Percentiles rank a stretch among this genome's conserved stretches.
Conservation (phyloP, 2,329 filamentous ascomycete genomes). For the Thielaviopsis musarum region DNA sequence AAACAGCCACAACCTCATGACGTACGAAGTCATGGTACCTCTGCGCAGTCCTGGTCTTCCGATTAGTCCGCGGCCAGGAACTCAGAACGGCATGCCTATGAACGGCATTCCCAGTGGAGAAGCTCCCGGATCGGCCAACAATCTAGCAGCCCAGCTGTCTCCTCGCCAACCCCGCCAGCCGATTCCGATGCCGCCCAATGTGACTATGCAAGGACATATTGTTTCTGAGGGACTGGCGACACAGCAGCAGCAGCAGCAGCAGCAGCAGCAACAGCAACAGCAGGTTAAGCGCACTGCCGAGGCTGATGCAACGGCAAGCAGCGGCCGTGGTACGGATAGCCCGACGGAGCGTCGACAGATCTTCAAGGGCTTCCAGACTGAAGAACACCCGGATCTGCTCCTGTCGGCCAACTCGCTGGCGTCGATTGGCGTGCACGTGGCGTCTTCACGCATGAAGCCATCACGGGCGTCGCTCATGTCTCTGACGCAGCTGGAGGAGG, state of each 20-base stretch:
- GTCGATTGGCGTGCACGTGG: slow-evolving; percentile 70
- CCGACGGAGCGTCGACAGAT: slow-evolving; percentile 35
- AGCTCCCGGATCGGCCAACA: neutral
- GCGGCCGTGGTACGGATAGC: slow-evolving; percentile 18
- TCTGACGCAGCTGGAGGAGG: slow-evolving; percentile 67
- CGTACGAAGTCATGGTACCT: slow-evolving; percentile 20
- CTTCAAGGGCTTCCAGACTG: slow-evolving; percentile 62
- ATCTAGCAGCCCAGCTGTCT: slow-evolving; percentile 41
- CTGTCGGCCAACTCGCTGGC: slow-evolving; percentile 78
- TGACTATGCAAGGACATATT: slow-evolving; percentile 30
- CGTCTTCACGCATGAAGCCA: slow-evolving; percentile 87
- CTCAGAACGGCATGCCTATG: slow-evolving; percentile 47
- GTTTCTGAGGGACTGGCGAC: slow-evolving; percentile 22
- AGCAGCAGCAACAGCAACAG: too few relatives aligned
- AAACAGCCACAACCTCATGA: neutral
- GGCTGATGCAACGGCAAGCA: neutral
- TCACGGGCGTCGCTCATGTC: slow-evolving; percentile 73
- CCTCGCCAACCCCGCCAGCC: slow-evolving; percentile 59
- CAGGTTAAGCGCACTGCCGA: slow-evolving; percentile 15
- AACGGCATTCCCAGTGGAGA: slow-evolving; percentile 18
- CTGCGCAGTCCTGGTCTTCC: slow-evolving; percentile 45
- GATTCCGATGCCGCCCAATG: slow-evolving; percentile 54
- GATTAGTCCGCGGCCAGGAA: slow-evolving; percentile 37
- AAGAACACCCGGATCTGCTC: slow-evolving; percentile 73
- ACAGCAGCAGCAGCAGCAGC: slow-evolving; percentile 10